phyloP scores from a whole-genome alignment of 2,329 filamentous ascomycete genomes.

The Penicillium polonicum region DNA sequence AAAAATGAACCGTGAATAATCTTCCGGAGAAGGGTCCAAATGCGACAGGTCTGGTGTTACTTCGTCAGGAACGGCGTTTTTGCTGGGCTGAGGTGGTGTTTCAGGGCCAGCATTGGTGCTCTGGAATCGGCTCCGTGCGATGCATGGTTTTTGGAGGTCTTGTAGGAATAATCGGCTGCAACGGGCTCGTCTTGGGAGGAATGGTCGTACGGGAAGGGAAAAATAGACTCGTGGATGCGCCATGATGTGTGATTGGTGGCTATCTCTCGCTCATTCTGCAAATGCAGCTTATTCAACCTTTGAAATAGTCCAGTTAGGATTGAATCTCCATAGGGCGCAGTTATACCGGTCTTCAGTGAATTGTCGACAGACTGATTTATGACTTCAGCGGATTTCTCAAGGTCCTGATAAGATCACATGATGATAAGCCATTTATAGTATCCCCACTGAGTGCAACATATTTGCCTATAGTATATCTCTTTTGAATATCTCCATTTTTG shows the following conservation, averaged over 20 bases:
- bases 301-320: background rate
- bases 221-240: slow-evolving; percentile 11
- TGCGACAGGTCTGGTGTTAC: slow-evolving; percentile 47
- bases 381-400: slow-evolving; percentile 12
- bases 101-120: slow-evolving; percentile 18
- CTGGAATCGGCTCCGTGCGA: slow-evolving; percentile 21
- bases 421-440: slow-evolving; percentile 12
- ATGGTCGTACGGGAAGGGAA: slow-evolving; percentile 10
- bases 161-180: slow-evolving; percentile 13
- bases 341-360: background rate
- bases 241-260: slow-evolving; percentile 10
- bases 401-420: slow-evolving; percentile 22
- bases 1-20: slow-evolving; percentile 81
- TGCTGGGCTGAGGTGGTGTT: slow-evolving; percentile 5
- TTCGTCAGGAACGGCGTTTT: slow-evolving; percentile 16
- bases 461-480: background rate
- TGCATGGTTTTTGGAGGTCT: slow-evolving; percentile 5
- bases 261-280: slow-evolving; percentile 16
- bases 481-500: background rate
- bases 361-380: background rate
- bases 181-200: slow-evolving; percentile 18
- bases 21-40: slow-evolving; percentile 77
- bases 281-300: background rate
- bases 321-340: background rate
- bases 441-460: background rate